These are phyloP conservation scores for Ustilago cynodontis DNA, from an alignment of 1,284 basidiomycete species.

Conservation along the genomic window DNA sequence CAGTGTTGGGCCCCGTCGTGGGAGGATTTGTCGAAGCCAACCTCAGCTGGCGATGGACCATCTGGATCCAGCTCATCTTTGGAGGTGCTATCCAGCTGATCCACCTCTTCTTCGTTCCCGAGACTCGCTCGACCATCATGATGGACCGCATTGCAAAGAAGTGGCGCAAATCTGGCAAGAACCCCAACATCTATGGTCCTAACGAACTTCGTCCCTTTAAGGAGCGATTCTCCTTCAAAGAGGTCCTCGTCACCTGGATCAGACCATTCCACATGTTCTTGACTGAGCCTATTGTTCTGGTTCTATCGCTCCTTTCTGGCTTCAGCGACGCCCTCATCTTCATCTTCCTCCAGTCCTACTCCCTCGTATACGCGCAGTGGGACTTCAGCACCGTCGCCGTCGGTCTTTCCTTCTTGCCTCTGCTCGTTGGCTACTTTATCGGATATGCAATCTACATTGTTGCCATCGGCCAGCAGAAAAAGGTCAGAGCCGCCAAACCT, in stretches of 20 bases:
- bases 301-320: conserved; percentile 70
- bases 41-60: conserved; percentile 67
- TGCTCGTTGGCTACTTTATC: conserved; percentile 71
- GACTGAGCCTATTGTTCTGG: conserved; percentile 72
- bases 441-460: conserved; percentile 70
- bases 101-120: conserved; percentile 71
- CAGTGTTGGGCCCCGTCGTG: conserved; percentile 68
- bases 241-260: conserved; percentile 70
- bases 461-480: conserved; percentile 67
- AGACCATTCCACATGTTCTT: conserved; percentile 70
- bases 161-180: conserved; percentile 61
- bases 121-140: conserved; percentile 70
- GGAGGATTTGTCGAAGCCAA: conserved; percentile 57
- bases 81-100: conserved; percentile 70
- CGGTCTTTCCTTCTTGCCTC: conserved; percentile 69
- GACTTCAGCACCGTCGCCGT: conserved; percentile 66
- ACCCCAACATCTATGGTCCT: conserved; percentile 66
- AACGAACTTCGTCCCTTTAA: conserved; percentile 68
- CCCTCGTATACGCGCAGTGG: conserved; percentile 71
- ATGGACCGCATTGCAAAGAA: conserved; percentile 71
- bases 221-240: conserved; percentile 68
- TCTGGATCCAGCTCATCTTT: conserved; percentile 71
- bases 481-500: conserved; percentile 61
- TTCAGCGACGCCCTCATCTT: conserved; percentile 71
- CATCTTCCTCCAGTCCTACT: conserved; percentile 71